Evolutionary conservation across 495 filamentous ascomycete genomes (phyloP).

Genomic region (Cercophora samala): DNA sequence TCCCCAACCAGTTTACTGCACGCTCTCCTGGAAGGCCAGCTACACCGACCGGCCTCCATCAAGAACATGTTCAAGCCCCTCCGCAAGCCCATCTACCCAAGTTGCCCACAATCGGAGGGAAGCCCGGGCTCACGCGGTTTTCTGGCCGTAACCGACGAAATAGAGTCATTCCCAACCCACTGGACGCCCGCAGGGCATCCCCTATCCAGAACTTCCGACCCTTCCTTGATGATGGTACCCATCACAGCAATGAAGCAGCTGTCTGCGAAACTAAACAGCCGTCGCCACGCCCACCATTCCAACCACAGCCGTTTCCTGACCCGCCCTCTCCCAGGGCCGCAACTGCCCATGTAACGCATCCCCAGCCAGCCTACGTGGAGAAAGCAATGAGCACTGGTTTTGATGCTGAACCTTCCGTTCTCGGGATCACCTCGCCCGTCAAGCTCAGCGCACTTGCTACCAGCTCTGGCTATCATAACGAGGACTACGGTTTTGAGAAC

Average conservation of each 20-base stretch:
- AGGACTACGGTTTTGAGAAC: background rate
- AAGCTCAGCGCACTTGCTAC: background rate
- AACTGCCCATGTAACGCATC: background rate
- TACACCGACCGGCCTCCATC: background rate
- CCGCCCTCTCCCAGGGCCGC: background rate
- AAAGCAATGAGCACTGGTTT: background rate
- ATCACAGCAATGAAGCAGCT: background rate
- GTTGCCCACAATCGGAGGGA: background rate
- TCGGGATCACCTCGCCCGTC: background rate
- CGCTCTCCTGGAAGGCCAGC: slow-evolving; percentile 1
- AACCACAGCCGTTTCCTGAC: background rate
- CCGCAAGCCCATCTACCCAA: background rate
- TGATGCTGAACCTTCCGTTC: background rate
- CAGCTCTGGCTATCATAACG: background rate
- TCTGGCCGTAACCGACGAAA: background rate
- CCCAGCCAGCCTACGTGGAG: background rate
- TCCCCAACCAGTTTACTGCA: slow-evolving; percentile 16
- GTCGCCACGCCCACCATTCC: background rate
- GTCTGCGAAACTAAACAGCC: background rate
- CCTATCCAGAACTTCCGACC: background rate
- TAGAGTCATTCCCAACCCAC: background rate
- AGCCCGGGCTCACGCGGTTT: background rate
- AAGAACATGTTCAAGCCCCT: background rate
- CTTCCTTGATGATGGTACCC: background rate
- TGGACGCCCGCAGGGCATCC: background rate